Evolutionary conservation across 345 rosid genomes (phyloP).

Genomic region (Populus euphratica): DNA sequence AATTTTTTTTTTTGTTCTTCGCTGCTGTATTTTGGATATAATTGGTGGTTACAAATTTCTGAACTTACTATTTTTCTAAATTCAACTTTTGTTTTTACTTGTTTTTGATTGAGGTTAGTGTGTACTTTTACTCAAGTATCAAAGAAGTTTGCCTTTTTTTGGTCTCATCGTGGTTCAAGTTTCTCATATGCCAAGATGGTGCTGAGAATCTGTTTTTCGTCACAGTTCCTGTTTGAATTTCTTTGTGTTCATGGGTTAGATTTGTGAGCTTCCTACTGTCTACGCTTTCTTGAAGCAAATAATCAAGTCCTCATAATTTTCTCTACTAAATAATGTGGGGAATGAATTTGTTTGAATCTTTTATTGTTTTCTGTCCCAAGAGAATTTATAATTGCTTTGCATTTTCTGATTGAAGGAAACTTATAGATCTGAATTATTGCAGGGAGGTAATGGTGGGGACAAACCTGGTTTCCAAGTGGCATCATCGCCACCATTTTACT

Average conservation of each 20-base stretch:
- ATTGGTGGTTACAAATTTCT: not conserved
- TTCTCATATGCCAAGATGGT: not conserved
- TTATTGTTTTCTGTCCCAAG: not conserved
- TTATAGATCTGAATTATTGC: constrained; percentile 1
- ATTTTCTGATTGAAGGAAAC: not conserved
- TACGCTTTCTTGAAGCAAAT: not conserved
- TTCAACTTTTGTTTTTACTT: not conserved
- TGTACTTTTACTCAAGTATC: not conserved
- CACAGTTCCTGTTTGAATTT: not conserved
- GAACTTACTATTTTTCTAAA: not conserved
- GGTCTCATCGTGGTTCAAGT: not conserved
- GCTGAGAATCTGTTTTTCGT: not conserved
- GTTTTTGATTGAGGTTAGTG: not conserved
- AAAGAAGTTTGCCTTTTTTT: not conserved
- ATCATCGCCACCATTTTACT: constrained; percentile 62
- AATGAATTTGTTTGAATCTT: not conserved
- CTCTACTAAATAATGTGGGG: not conserved
- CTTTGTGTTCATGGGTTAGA: not conserved
- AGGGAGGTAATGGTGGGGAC: constrained; percentile 48
- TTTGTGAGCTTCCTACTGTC: not conserved
- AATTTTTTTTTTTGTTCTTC: not conserved
- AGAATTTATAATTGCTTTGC: not conserved
- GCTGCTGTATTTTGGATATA: not conserved
- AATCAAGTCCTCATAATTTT: not conserved
- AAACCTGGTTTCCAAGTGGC: constrained; percentile 27